These are phyloP conservation scores for Harringtonia aguacate DNA, from an alignment of 2,329 filamentous ascomycete species.

Conservation along the genomic window DNA sequence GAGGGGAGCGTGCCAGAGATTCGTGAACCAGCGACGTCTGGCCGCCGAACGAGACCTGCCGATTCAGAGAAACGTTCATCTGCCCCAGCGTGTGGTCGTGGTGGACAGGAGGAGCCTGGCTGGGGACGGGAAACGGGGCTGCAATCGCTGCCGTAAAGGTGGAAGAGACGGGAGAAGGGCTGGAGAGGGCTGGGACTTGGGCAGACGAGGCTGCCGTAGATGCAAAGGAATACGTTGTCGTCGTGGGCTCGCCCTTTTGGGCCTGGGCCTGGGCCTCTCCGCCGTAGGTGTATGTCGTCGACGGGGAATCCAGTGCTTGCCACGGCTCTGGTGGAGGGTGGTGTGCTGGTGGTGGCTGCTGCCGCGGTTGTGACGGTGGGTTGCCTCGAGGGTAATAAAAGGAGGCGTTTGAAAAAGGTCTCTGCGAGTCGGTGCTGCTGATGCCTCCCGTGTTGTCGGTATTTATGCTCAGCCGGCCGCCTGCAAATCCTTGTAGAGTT, in stretches of 20 bases:
- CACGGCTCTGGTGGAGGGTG: constrained; percentile 1
- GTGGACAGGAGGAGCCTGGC: neutral
- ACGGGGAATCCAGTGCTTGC: neutral
- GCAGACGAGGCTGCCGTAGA: neutral
- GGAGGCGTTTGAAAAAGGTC: neutral
- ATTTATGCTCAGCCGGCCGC: constrained; percentile 3
- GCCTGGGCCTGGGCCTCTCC: neutral
- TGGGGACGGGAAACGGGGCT: neutral
- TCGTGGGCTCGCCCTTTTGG: neutral
- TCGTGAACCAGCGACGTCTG: constrained; percentile 8
- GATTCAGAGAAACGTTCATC: constrained; percentile 9
- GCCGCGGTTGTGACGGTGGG: neutral
- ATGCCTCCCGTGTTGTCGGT: neutral
- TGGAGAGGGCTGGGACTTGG: neutral
- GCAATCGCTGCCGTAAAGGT: neutral
- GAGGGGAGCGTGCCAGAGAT: neutral
- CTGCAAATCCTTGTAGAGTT: neutral
- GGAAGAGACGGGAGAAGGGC: neutral
- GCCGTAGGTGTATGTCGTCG: neutral
- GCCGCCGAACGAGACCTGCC: constrained; percentile 9
- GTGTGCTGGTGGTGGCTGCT: neutral
- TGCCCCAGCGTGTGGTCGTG: constrained; percentile 4
- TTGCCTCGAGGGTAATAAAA: neutral
- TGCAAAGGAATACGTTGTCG: neutral
- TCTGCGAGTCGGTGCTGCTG: neutral